Evolutionary conservation across 306 rosid species (phyloP), one percentile per base, ranked within the genome.

Genomic region (Lablab purpureus): DNA sequence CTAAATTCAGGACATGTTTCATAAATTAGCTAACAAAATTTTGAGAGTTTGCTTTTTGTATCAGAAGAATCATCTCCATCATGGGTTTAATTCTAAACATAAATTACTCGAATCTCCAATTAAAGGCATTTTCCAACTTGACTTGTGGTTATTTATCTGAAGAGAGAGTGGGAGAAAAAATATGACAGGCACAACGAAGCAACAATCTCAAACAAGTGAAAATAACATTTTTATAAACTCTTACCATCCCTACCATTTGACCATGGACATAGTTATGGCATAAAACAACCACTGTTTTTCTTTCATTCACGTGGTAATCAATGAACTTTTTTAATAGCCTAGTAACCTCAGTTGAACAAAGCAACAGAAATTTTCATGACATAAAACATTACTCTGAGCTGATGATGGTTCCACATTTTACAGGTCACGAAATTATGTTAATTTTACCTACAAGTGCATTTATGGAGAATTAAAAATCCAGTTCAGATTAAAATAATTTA

Each of bases 301-400:
- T 56, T 19, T 54, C 45, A 2, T 23, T 74, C 56, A 58, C 46
- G 36, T 17, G 37, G 55, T 74, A n/a, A 22, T 49, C 15, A 2
- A 34, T 45, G 32, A 45, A 54, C 4, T 46, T 58, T 75, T 27
- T 67, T 45, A 46, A 15, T 50, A 37, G 59, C 30, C 50, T 13
- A 58, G 14, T 37, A 72, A 80, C 21, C 18, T 25, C 47, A 73
- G n/a, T 37, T n/a, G 77, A 81, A 75, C 85, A 56, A 54, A 66
- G 70, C 50, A 34, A 34, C 37, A 34, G 37, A 3, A 55, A 49
- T 67, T 3, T 13, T 54, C 23, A 34, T 34, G 6, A 34, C 36
- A 32, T 5, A 34, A 23, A 66, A 37, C 62, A 82, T 22, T 34
- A 55, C 25, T 68, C 59, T 50, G 37, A 60, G 69, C 73, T 25